phyloP scores from a whole-genome alignment of 768 basidiomycete genomes.

The Nidularia pulvinata region DNA sequence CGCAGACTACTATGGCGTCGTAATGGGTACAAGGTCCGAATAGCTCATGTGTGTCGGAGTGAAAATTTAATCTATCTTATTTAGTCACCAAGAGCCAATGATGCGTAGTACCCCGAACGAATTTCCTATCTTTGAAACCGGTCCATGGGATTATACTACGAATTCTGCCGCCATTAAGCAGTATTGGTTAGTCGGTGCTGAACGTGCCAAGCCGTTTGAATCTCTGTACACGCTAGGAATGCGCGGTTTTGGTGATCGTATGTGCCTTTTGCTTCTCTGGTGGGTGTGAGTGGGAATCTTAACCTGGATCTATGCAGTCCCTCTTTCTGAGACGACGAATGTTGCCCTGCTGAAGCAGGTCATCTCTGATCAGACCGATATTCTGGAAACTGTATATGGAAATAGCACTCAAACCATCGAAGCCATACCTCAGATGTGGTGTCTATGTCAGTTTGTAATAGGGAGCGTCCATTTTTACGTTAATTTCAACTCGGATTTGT shows the following conservation, averaged over 20 bases:
- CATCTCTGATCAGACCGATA: slow-evolving; percentile 59
- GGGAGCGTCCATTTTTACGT: too few species aligned
- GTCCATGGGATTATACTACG: slow-evolving; percentile 61
- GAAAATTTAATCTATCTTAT: background rate
- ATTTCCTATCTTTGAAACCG: slow-evolving; percentile 54
- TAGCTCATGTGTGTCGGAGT: background rate
- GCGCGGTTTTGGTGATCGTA: slow-evolving; percentile 61
- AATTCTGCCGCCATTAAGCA: slow-evolving; percentile 55
- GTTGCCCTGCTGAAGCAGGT: slow-evolving; percentile 54
- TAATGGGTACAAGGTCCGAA: slow-evolving; percentile 71
- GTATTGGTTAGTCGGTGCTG: slow-evolving; percentile 62
- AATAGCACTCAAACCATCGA: slow-evolving; percentile 42
- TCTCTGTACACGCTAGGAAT: slow-evolving; percentile 69
- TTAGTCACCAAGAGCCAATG: slow-evolving; percentile 74
- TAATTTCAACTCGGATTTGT: too few species aligned
- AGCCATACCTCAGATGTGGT: slow-evolving; percentile 66
- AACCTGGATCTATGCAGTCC: slow-evolving; percentile 28
- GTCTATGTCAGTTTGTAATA: slow-evolving; percentile 46
- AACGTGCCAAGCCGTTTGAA: slow-evolving; percentile 60
- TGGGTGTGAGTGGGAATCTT: background rate
- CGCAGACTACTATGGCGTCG: slow-evolving; percentile 66
- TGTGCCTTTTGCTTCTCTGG: slow-evolving; percentile 7
- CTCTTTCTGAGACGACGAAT: slow-evolving; percentile 48
- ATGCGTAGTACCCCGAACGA: slow-evolving; percentile 70
- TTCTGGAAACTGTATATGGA: slow-evolving; percentile 51